These are phyloP conservation scores for Neurospora sp. DNA, from an alignment of 2,329 filamentous ascomycete genomes.

Conservation along the genomic window DNA sequence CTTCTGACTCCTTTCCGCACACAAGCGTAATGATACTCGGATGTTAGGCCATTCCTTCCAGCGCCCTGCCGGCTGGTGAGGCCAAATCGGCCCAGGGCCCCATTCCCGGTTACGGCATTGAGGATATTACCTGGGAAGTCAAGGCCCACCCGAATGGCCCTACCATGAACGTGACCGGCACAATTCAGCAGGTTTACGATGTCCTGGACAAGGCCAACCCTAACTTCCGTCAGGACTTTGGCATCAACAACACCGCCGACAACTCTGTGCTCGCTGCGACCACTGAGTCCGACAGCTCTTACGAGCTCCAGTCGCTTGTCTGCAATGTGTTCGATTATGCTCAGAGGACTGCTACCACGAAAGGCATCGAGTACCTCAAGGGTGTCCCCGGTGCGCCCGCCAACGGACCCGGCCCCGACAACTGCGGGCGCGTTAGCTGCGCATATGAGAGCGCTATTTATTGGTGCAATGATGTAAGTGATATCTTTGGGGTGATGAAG, in stretches of 20 bases:
- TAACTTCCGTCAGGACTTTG: constrained; percentile 12
- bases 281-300: neutral
- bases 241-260: neutral
- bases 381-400: constrained; percentile 7
- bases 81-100: neutral
- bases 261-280: neutral
- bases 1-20: neutral
- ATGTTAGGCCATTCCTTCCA: neutral
- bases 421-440: constrained; percentile 16
- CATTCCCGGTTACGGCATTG: constrained; percentile 1
- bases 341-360: neutral
- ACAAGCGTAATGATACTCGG: neutral
- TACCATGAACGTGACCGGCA: constrained; percentile 10
- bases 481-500: neutral
- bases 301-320: neutral
- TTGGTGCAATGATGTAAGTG: constrained; percentile 20
- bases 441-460: constrained; percentile 11
- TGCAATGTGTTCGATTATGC: neutral
- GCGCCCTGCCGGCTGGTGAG: neutral
- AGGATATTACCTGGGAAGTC: constrained; percentile 9
- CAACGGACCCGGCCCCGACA: constrained; percentile 9
- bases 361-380: constrained; percentile 11
- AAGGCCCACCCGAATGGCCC: constrained; percentile 9
- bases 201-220: constrained; percentile 13
- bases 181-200: constrained; percentile 12